Base-by-base conservation (phyloP, 2,329 filamentous ascomycete species). In the Alternaria ventricosa region DNA sequence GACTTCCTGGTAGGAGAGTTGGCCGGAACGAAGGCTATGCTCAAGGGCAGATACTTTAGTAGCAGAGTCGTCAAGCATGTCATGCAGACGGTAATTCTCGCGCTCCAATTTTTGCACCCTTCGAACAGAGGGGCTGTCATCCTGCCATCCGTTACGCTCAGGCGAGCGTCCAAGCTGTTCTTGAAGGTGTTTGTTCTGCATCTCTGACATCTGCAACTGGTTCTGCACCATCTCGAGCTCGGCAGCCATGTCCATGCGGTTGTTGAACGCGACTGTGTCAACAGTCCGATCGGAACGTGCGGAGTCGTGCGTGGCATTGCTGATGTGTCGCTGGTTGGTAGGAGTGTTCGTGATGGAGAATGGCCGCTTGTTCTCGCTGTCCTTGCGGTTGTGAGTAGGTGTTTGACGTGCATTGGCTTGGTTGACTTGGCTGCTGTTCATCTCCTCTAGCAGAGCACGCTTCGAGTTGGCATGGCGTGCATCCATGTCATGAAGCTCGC, bases 181-280 rank as follows among this genome's bases (percentile, higher is more conserved):
- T 76, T 97, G 92, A 6, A 98, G 87, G 74, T 98, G 94, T 33
- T 92, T 90, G 80, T 97, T 97, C 72, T 96, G 92, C 93, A 98
- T 97, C 79, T 97, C 92, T 5, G 92, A 90, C 78, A 98, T 88
- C 76, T 98, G 95, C 55, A 98, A 87, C 78, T 97, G 93, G 77
- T 96, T 97, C 78, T 97, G 95, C 25, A 97, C 86, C 79, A 97
- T 90, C 78, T 98, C 95, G 12, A 97, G 85, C 74, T 98, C 94
- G 4, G 93, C 88, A 74, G 94, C 96, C 63, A 97, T 84, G 76
- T 98, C 95, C 90, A 96, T 95, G 43, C 91, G 90, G 75, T 91
- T 93, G 82, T 96, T 95, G 81, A 93, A 93, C 69, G 90, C 90
- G 45, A 94, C 84, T 15, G 93, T 92, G 78, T 97, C 95, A 23